phyloP scores from a whole-genome alignment of 495 filamentous ascomycete genomes.

The Friedmanniomyces simplex region DNA sequence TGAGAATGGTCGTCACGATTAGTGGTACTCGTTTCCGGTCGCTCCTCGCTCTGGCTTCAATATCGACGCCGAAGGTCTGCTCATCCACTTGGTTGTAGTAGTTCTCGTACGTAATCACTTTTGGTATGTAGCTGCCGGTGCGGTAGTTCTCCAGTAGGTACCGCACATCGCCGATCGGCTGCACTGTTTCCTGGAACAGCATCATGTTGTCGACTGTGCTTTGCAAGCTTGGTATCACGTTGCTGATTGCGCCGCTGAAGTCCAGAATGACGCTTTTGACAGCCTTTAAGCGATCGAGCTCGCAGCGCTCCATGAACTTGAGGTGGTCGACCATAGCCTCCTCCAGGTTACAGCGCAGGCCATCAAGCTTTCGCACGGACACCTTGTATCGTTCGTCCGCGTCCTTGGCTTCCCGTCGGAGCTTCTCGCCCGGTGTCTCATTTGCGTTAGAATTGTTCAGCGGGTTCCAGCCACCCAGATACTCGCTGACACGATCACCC shows the following conservation, averaged over 20 bases:
- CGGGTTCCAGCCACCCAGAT: conserved; percentile 82
- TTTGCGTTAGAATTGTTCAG: conserved; percentile 81
- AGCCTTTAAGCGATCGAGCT: conserved; percentile 89
- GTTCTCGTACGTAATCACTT: conserved; percentile 91
- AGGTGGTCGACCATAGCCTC: conserved; percentile 88
- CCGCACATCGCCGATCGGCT: conserved; percentile 79
- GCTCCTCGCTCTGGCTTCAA: conserved; percentile 84
- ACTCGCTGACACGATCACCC: conserved; percentile 41
- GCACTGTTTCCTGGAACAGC: conserved; percentile 96
- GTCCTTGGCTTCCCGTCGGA: conserved; percentile 82
- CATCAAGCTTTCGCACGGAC: conserved; percentile 71
- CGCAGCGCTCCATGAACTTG: conserved; percentile 94
- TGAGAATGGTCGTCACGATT: conserved; percentile 84
- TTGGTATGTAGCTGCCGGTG: conserved; percentile 83
- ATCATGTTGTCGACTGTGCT: conserved; percentile 96
- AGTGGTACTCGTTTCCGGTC: conserved; percentile 93
- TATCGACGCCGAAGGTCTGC: conserved; percentile 93
- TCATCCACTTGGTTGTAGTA: conserved; percentile 98
- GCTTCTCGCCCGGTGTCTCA: conserved; percentile 75
- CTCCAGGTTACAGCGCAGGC: conserved; percentile 83
- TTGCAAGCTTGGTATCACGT: conserved; percentile 92
- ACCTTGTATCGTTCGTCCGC: conserved; percentile 90
- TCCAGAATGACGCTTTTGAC: conserved; percentile 97
- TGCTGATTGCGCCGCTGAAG: conserved; percentile 95
- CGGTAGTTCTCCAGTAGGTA: conserved; percentile 98